Evolutionary conservation across 768 basidiomycete species (phyloP).

Genomic region (Boletellus emodensis): DNA sequence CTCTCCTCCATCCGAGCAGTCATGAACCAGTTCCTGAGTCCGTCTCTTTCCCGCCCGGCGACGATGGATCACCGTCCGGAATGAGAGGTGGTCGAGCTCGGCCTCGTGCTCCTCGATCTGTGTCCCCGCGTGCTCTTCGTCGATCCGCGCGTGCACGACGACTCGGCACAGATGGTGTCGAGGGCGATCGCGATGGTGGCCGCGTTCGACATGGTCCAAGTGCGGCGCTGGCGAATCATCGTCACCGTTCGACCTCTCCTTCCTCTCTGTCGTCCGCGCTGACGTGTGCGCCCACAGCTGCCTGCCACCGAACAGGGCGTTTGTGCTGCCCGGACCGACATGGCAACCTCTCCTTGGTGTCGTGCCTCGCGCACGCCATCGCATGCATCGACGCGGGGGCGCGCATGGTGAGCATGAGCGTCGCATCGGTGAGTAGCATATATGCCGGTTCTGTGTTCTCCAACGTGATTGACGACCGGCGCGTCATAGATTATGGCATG

Average conservation of each 20-base stretch:
- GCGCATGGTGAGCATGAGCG: constrained; percentile 45
- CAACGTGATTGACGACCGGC: not conserved
- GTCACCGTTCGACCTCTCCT: constrained; percentile 39
- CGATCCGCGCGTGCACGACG: constrained; percentile 43
- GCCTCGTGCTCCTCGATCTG: constrained; percentile 40
- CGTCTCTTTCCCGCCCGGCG: not conserved
- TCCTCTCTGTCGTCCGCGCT: not conserved
- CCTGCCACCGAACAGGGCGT: constrained; percentile 57
- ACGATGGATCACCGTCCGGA: too few species aligned
- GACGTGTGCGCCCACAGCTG: constrained; percentile 34
- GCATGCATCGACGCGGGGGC: constrained; percentile 52
- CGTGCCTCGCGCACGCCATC: constrained; percentile 50
- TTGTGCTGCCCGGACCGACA: constrained; percentile 38
- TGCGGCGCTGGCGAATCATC: constrained; percentile 39
- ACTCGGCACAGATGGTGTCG: constrained; percentile 37
- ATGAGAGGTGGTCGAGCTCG: constrained; percentile 49
- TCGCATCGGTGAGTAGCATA: constrained; percentile 41
- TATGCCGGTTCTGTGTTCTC: too few species aligned
- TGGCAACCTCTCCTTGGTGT: constrained; percentile 50
- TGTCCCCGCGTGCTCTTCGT: constrained; percentile 46
- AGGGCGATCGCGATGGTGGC: constrained; percentile 40
- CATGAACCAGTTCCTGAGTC: constrained; percentile 32
- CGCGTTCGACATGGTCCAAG: constrained; percentile 39
- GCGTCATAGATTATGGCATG: constrained; percentile 37
- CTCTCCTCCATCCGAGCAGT: constrained; percentile 5